Percentiles rank a stretch among this genome's conserved stretches.
Evolutionary conservation across 805 yeast species (phyloP).

Genomic region (Wickerhamiella sergipiensis): DNA sequence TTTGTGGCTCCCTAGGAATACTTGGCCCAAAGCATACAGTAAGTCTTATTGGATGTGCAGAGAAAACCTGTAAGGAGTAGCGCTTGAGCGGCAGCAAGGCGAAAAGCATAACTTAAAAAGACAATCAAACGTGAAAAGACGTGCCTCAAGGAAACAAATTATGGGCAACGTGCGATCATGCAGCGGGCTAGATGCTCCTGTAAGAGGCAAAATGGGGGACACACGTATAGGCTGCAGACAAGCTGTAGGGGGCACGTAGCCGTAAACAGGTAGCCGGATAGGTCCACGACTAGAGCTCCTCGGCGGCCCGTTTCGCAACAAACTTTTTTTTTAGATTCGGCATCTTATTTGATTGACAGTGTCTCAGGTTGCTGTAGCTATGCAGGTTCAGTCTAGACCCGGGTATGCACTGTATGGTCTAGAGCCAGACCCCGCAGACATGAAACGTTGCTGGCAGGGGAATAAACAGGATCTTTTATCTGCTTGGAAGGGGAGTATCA

Average conservation of each 20-base stretch:
- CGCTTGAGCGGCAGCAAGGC: not conserved
- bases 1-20: too few relatives aligned
- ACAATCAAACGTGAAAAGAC: not conserved
- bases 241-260: not conserved
- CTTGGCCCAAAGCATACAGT: too few relatives aligned
- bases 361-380: not conserved
- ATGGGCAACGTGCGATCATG: not conserved
- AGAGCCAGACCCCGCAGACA: not conserved
- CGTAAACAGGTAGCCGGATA: too few relatives aligned
- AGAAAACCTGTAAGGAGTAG: too few relatives aligned
- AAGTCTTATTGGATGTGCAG: too few relatives aligned
- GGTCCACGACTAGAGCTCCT: not conserved
- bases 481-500: not conserved
- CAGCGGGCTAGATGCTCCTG: not conserved
- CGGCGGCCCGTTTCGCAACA: not conserved
- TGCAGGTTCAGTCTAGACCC: not conserved
- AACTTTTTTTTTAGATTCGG: not conserved
- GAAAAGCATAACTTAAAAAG: not conserved
- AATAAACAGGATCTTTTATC: too few relatives aligned
- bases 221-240: too few relatives aligned
- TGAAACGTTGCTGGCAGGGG: not conserved
- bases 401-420: not conserved
- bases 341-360: not conserved
- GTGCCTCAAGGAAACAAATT: not conserved
- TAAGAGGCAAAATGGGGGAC: too few relatives aligned